These are phyloP conservation scores for Hordeum vulgare DNA, from an alignment of 176 grass and related monocot genomes.

Conservation along the genomic window MorexV3_pseudomolecules_assembly NC_058522.1:558719093-558719592, in stretches of 20 bases:
- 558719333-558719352: not conserved
- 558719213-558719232: conserved; percentile 24
- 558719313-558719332: not conserved
- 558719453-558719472: not conserved
- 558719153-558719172: conserved; percentile 7
- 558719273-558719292: not conserved
- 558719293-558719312: conserved; percentile 15
- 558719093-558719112: not conserved
- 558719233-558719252: not conserved
- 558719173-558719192: not conserved
- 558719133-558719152: not conserved
- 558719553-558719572: too few species aligned
- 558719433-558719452: too few species aligned
- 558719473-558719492: not conserved
- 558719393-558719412: not conserved
- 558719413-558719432: not conserved
- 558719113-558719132: not conserved
- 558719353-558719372: too few species aligned
- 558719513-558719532: too few species aligned
- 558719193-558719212: not conserved
- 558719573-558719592: too few species aligned
- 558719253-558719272: not conserved
- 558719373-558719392: not conserved
- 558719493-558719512: not conserved
- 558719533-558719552: too few species aligned